Base-by-base conservation (phyloP, 208 protist genomes). In the Willaertia magna region DNA sequence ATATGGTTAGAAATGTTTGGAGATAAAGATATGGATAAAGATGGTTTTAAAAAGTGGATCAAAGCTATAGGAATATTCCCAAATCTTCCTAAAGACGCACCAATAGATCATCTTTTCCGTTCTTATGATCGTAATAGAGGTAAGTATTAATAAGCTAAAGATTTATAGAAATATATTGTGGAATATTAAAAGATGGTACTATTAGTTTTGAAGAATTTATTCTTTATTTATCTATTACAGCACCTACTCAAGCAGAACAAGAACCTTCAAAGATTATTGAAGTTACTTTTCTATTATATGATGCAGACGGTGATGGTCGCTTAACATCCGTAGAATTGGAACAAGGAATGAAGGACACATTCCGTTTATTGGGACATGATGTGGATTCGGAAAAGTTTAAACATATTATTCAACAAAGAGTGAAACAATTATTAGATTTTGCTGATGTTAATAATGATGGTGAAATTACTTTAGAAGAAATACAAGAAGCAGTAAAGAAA, bases 171-270 rank as follows among this genome's bases (percentile, higher is more conserved):
- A 49, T 49, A 49, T 49, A 49, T 49, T 16, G 4, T 49, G 4
- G 12, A 49, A 49, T 49, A 12, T 49, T 49, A 14, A 59, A 6
- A 67, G 55, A 67, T 83, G 78, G 78, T n/a, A 55, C n/a, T 55
- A 83, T 83, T 52, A 47, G 34, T 42, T 83, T 83, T 52, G 78
- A 83, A 55, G 78, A 83, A 83, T 83, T 83, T 47, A 83, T 83
- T 42, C 30, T 83, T 6, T 83, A 83, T 55, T n/a, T 83, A 7
- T 55, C 46, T 14, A 83, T 83, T 47, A 83, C 78, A 4, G 78
- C 78, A 9, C 78, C 78, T 43, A 83, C 78, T 18, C 78, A 83
- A 83, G 55, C 20, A 18, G 46, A 83, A 48, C 78, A 83, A 55
- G 78, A 83, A 26, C 78, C 78, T 55, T 12, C 4, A 9, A 83